Evolutionary conservation across 257 asterid species (phyloP), one percentile per base, ranked within the genome.

Genomic region (Echium plantagineum): DNA sequence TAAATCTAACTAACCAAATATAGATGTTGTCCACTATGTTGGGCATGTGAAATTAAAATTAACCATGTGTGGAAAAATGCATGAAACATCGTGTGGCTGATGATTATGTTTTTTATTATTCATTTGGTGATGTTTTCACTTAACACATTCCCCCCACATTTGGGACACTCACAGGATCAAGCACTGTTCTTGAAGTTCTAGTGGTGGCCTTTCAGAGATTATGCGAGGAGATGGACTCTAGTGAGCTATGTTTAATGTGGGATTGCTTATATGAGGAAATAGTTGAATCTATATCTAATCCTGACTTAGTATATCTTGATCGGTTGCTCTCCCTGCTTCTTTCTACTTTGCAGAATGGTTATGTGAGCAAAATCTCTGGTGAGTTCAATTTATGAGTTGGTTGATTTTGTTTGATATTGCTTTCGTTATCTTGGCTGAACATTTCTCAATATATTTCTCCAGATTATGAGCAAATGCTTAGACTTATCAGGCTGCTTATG

Each of bases 301-400:
- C 72, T 30, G 69, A 81, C 67, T 47, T 73, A 21, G 32, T 64
- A 58, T 88, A 82, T 58, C 71, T 88, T 30, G 66, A 67, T 66
- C 80, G 80, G 68, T 86, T 91, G 31, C 72, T 91, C 47, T 66
- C 85, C 51, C 68, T 91, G 63, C 94, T 91, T 56, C 71, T 72
- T 61, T 80, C 88, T 66, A 59, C 81, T 31, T 46, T 80, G 66
- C 83, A 81, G 68, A 81, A 63, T 74, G 85, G 77, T 58, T 62
- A 60, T 69, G 71, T 35, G 56, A 70, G 65, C 63, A 88, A 79
- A 78, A 47, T 81, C 54, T 67, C 85, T 73, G 98, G 98, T 91
- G 74, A 63, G 80, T 62, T 64, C 67, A 59, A 55, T 58, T 52
- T 9, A 6, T 58, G 6, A 51, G 52, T 28, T 6, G 5, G 32